Evolutionary conservation across 1,284 basidiomycete species (phyloP).

Genomic region (Sanghuangporus baumii): DNA sequence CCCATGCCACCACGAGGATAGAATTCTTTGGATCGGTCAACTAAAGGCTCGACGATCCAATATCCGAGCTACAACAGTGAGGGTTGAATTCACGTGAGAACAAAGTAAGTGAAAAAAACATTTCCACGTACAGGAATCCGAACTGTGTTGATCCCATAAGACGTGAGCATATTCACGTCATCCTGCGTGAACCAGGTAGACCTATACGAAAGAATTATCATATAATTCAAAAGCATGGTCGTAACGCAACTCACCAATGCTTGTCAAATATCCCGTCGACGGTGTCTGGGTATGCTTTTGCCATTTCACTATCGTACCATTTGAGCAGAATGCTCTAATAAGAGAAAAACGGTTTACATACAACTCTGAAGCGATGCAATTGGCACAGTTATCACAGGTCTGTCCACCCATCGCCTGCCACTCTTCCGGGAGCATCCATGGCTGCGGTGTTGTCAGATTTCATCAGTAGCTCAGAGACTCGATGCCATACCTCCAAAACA

Average conservation of each 20-base stretch:
- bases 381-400: slow-evolving; percentile 43
- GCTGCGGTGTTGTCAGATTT: slow-evolving; percentile 10
- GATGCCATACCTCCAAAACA: slow-evolving; percentile 36
- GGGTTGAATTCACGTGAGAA: neutral
- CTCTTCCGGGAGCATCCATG: slow-evolving; percentile 67
- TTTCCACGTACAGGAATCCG: slow-evolving; percentile 56
- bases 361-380: slow-evolving; percentile 59
- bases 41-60: slow-evolving; percentile 73
- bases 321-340: neutral
- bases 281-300: slow-evolving; percentile 50
- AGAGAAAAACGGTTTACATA: slow-evolving; percentile 25
- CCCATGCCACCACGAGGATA: slow-evolving; percentile 65
- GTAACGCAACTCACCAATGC: slow-evolving; percentile 50
- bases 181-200: slow-evolving; percentile 64
- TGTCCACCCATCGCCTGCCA: slow-evolving; percentile 66
- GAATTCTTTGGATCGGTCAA: slow-evolving; percentile 53
- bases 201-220: slow-evolving; percentile 31
- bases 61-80: slow-evolving; percentile 54
- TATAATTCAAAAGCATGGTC: neutral
- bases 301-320: slow-evolving; percentile 40
- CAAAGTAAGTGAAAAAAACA: neutral
- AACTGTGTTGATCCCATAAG: slow-evolving; percentile 63
- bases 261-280: slow-evolving; percentile 54
- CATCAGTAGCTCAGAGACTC: neutral
- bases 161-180: slow-evolving; percentile 49